Conservation (phyloP, 129 eudicot genomes). For the Ambrosia artemisiifolia region DNA sequence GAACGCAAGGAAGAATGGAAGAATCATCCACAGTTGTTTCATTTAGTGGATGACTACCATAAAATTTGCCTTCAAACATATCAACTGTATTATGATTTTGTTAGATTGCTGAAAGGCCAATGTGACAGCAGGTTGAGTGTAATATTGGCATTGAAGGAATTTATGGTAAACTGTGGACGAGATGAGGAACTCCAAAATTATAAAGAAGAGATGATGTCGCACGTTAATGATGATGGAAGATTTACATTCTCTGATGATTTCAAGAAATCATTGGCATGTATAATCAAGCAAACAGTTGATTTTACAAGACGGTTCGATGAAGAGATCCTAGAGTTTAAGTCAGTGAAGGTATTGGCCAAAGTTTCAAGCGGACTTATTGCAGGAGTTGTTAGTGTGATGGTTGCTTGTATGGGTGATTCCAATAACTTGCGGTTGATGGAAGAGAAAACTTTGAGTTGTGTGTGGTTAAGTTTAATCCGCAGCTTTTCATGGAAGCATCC, state of each 20-base stretch:
- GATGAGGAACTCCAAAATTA: not conserved
- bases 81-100: not conserved
- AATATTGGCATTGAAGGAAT: not conserved
- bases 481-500: not conserved
- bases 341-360: slow-evolving; percentile 7
- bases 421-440: not conserved
- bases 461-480: not conserved
- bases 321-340: not conserved
- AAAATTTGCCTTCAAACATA: not conserved
- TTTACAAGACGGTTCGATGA: not conserved
- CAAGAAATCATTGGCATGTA: not conserved
- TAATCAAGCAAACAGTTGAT: not conserved
- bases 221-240: not conserved
- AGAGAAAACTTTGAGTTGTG: not conserved
- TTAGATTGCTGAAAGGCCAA: not conserved
- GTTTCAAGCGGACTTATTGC: slow-evolving; percentile 1
- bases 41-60: not conserved
- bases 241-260: not conserved
- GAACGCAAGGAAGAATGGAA: not conserved
- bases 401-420: not conserved
- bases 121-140: not conserved
- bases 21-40: not conserved
- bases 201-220: not conserved
- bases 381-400: not conserved
- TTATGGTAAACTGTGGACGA: not conserved